phyloP scores from a whole-genome alignment of 495 filamentous ascomycete genomes.

The Penicillium chermesinum region DNA sequence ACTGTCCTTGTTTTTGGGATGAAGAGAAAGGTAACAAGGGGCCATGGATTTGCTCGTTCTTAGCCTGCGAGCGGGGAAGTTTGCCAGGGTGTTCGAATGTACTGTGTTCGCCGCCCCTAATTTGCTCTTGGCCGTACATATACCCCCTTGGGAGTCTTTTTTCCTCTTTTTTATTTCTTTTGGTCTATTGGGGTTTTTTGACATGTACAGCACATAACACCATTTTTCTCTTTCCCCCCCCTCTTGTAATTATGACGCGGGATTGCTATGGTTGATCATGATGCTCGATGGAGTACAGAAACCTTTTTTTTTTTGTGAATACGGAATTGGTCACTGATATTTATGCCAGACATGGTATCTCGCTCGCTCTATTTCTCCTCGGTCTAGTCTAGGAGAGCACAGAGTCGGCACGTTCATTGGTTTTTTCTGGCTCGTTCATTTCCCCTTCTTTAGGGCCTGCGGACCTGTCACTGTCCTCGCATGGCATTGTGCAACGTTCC shows the following conservation, averaged over 20 bases:
- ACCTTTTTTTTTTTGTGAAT: neutral
- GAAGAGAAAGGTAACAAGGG: neutral
- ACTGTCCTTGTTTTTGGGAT: neutral
- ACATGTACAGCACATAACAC: neutral
- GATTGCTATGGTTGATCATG: no score
- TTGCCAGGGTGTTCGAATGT: neutral
- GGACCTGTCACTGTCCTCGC: neutral
- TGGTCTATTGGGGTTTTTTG: neutral
- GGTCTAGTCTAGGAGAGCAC: no score
- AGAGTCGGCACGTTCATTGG: neutral
- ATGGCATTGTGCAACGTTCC: neutral
- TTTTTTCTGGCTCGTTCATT: neutral
- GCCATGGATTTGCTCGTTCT: no score
- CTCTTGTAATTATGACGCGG: neutral
- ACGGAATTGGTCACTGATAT: neutral
- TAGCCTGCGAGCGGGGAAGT: neutral
- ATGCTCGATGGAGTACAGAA: neutral
- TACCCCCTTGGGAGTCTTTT: neutral
- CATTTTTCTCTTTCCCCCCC: neutral
- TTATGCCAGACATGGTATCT: neutral
- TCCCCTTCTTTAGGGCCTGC: neutral
- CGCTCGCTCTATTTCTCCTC: neutral
- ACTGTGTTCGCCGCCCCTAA: neutral
- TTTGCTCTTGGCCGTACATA: neutral
- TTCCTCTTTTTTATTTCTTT: neutral